Percentiles rank a stretch among this genome's conserved stretches.
phyloP scores from a whole-genome alignment of 805 yeast species.

The Candida loeiensis region DNA sequence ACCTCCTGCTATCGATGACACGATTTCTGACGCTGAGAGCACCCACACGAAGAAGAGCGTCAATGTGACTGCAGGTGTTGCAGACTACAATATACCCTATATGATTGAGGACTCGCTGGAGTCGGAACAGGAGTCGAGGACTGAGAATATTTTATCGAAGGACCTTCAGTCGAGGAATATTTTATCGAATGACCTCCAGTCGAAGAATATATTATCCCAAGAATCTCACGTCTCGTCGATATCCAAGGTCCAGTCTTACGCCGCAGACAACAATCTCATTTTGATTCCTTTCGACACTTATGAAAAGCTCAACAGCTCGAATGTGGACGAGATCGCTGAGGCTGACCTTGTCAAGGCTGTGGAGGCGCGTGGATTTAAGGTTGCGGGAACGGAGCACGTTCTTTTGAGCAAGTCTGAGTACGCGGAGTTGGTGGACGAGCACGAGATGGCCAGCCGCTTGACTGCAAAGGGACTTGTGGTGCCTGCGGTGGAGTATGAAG shows the following conservation, averaged over 20 bases:
- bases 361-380: conserved; percentile 13
- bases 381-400: conserved; percentile 12
- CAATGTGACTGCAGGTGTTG: conserved; percentile 15
- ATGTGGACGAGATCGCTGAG: conserved; percentile 20
- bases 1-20: background rate
- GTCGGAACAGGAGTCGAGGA: conserved; percentile 15
- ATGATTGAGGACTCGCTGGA: conserved; percentile 30
- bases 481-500: conserved; percentile 15
- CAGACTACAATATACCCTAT: conserved; percentile 21
- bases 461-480: conserved; percentile 28
- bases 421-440: conserved; percentile 26
- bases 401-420: conserved; percentile 26
- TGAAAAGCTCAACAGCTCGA: conserved; percentile 25
- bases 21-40: conserved; percentile 13
- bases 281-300: conserved; percentile 30
- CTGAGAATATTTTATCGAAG: conserved; percentile 13
- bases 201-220: too few species aligned
- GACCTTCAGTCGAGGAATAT: conserved; percentile 14
- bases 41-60: conserved; percentile 12
- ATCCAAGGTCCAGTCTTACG: conserved; percentile 17
- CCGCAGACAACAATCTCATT: conserved; percentile 29
- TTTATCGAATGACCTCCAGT: conserved; percentile 17
- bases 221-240: background rate
- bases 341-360: conserved; percentile 22
- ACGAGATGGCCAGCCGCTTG: conserved; percentile 32